Evolutionary conservation across 2,329 filamentous ascomycete genomes (phyloP).

Genomic region (Apiospora kogelbergensis): DNA sequence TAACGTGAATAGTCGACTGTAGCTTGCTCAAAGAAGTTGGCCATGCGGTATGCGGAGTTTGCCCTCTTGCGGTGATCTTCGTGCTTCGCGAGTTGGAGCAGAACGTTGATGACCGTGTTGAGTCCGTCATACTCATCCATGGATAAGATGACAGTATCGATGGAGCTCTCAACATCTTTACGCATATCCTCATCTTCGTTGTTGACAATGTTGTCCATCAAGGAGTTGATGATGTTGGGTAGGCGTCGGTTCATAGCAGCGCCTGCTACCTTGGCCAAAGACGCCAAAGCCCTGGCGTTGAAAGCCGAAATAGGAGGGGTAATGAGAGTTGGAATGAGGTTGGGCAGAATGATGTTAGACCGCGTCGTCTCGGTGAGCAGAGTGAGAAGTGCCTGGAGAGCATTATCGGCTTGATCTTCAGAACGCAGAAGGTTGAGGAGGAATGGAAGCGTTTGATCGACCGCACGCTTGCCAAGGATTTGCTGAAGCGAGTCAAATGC

Average conservation of each 20-base stretch:
- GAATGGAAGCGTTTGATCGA: constrained; percentile 92
- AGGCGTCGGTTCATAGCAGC: constrained; percentile 87
- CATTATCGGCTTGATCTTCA: constrained; percentile 86
- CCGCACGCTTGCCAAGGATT: constrained; percentile 87
- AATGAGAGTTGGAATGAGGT: constrained; percentile 90
- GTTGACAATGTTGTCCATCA: constrained; percentile 89
- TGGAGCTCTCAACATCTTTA: constrained; percentile 73
- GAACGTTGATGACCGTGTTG: constrained; percentile 92
- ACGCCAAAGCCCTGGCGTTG: constrained; percentile 92
- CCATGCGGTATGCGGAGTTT: constrained; percentile 74
- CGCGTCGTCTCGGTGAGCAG: constrained; percentile 90
- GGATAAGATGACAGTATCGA: constrained; percentile 86
- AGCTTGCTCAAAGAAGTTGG: constrained; percentile 79
- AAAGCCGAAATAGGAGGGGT: constrained; percentile 89
- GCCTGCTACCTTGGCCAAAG: constrained; percentile 87
- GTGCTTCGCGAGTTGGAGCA: constrained; percentile 84
- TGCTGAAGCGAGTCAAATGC: constrained; percentile 95
- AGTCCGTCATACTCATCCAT: constrained; percentile 96
- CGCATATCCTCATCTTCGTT: constrained; percentile 73
- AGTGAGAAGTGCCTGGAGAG: constrained; percentile 87
- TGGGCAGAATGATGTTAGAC: constrained; percentile 94
- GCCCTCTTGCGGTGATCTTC: constrained; percentile 86
- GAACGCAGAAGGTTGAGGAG: constrained; percentile 86
- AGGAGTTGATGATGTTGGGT: constrained; percentile 85
- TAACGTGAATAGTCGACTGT: constrained; percentile 92